Evolutionary conservation across 129 eudicot genomes (phyloP).

Genomic region (Flaveria robusta): DNA sequence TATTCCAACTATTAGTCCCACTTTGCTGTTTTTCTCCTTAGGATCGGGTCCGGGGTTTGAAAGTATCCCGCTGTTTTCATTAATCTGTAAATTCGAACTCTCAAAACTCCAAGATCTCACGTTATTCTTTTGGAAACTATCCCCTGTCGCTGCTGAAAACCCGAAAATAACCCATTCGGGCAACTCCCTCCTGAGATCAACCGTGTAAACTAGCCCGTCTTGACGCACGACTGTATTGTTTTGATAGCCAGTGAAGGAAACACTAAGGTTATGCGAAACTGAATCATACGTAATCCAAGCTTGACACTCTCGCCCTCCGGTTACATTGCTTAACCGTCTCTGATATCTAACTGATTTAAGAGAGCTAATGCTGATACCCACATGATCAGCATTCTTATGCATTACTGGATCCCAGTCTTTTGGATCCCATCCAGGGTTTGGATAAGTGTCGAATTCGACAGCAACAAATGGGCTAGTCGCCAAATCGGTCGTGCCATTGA

Average conservation of each 20-base stretch:
- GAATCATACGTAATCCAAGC: background rate
- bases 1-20: background rate
- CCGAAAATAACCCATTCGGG: constrained; percentile 6
- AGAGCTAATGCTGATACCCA: background rate
- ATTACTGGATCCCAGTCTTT: no score
- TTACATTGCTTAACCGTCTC: background rate
- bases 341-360: background rate
- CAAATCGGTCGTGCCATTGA: background rate
- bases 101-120: background rate
- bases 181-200: background rate
- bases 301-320: background rate
- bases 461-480: background rate
- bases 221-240: background rate
- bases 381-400: background rate
- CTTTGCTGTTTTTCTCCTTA: background rate
- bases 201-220: background rate
- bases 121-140: background rate
- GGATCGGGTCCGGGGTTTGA: background rate
- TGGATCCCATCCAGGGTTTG: background rate
- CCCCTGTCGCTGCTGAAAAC: background rate
- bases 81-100: background rate
- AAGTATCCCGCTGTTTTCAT: background rate
- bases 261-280: background rate
- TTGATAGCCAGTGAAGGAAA: background rate
- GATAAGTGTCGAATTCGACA: background rate